These are phyloP conservation scores for Cryptosporidium viatorum DNA, from an alignment of 169 alveolate species.

Conservation along the genomic window DNA sequence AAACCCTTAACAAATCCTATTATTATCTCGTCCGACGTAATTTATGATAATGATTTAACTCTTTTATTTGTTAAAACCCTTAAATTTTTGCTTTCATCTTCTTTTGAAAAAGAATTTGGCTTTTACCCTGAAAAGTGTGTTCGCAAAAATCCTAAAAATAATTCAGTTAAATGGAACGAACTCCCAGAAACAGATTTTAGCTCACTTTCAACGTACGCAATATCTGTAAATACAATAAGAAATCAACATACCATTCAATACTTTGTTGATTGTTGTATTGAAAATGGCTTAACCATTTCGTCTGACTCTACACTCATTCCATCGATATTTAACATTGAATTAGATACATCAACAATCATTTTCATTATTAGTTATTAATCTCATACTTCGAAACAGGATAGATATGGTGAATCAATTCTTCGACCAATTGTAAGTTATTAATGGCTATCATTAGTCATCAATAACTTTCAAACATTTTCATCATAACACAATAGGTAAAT, in stretches of 20 bases:
- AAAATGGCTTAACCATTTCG: slow-evolving; percentile 25
- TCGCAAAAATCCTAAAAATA: neutral
- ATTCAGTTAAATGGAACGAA: slow-evolving; percentile 22
- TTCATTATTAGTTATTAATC: slow-evolving; percentile 42
- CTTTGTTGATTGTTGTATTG: slow-evolving; percentile 54
- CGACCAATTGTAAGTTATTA: neutral
- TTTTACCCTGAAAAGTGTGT: neutral
- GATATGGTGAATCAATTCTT: no score
- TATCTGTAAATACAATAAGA: slow-evolving; percentile 44
- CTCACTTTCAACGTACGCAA: neutral
- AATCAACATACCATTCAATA: slow-evolving; percentile 39
- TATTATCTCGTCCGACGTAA: slow-evolving; percentile 65
- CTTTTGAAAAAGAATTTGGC: slow-evolving; percentile 18
- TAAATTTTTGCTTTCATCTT: neutral
- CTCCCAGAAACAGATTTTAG: slow-evolving; percentile 25
- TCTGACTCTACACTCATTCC: slow-evolving; percentile 22
- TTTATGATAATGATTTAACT: slow-evolving; percentile 54
- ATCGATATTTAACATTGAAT: slow-evolving; percentile 12
- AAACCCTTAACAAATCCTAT: slow-evolving; percentile 28
- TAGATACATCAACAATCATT: neutral
- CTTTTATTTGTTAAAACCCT: slow-evolving; percentile 17
- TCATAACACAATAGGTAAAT: neutral
- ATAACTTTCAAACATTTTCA: neutral
- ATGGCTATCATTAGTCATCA: no score
- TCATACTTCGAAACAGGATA: neutral